Conservation (phyloP, 2,329 filamentous ascomycete species). For the Dendrostoma leiphaemia region DNA sequence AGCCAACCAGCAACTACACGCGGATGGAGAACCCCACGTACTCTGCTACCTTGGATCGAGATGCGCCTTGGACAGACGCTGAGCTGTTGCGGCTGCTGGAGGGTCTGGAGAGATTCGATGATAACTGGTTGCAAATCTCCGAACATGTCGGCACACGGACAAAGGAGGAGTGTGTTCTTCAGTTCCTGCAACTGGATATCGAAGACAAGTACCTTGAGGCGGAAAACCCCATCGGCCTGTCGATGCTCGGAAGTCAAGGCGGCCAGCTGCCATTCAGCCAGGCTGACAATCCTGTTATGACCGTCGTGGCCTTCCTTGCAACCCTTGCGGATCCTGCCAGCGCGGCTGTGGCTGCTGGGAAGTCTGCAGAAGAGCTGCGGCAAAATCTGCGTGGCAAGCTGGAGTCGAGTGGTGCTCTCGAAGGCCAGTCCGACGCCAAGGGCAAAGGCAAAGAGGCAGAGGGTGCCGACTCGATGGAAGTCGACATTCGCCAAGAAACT, state of each 20-base stretch:
- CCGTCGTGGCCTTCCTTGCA: constrained; percentile 90
- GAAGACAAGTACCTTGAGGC: constrained; percentile 95
- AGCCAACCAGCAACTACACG: constrained; percentile 76
- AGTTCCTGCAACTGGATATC: constrained; percentile 94
- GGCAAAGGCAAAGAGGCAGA: constrained; percentile 54
- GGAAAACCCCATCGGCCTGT: constrained; percentile 61
- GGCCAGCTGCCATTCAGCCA: constrained; percentile 88
- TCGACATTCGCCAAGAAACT: constrained; percentile 52
- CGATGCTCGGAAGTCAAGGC: constrained; percentile 68
- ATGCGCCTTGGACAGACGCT: constrained; percentile 86
- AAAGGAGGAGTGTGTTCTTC: constrained; percentile 92
- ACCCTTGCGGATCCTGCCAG: constrained; percentile 86
- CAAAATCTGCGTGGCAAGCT: constrained; percentile 76
- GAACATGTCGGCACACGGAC: constrained; percentile 90
- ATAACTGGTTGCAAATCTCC: constrained; percentile 92
- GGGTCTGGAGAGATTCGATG: constrained; percentile 87
- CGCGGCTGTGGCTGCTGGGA: constrained; percentile 85
- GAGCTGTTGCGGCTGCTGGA: constrained; percentile 89
- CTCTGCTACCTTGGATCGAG: constrained; percentile 73
- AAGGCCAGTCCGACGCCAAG: constrained; percentile 51
- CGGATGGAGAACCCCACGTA: constrained; percentile 89
- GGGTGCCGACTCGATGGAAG: constrained; percentile 58
- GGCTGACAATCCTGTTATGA: constrained; percentile 94
- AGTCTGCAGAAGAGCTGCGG: constrained; percentile 83
- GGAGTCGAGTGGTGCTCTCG: constrained; percentile 48